Evolutionary conservation across 805 yeast genomes (phyloP).

Genomic region (Blastobotrys parvus): DNA sequence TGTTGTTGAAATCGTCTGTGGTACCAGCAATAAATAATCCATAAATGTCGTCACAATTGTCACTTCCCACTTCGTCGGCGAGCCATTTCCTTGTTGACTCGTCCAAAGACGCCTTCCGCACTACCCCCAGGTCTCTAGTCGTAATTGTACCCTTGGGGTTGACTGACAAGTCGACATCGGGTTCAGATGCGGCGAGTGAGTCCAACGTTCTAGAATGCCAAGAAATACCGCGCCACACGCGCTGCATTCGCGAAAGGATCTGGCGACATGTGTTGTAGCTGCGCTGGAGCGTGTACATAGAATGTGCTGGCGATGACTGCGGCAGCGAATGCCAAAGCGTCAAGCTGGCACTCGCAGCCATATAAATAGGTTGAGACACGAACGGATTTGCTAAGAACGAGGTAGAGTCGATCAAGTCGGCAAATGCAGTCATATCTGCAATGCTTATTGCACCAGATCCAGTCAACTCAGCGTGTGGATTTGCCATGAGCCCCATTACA

Average conservation of each 20-base stretch:
- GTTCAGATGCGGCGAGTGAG: conserved; percentile 22
- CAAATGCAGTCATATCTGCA: conserved; percentile 23
- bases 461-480: conserved; percentile 19
- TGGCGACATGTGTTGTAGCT: conserved; percentile 20
- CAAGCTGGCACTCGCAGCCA: conserved; percentile 23
- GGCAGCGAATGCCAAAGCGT: conserved; percentile 18
- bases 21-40: conserved; percentile 21
- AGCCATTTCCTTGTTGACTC: conserved; percentile 18
- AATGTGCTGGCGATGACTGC: conserved; percentile 11
- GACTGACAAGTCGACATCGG: conserved; percentile 21
- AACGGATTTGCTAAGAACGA: conserved; percentile 23
- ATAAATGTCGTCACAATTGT: conserved; percentile 11
- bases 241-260: conserved; percentile 17
- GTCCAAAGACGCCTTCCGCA: conserved; percentile 18
- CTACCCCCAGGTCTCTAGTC: conserved; percentile 18
- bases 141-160: conserved; percentile 13
- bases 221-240: conserved; percentile 22
- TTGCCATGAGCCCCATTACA: conserved; percentile 13
- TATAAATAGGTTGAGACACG: conserved; percentile 21
- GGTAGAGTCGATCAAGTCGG: conserved; percentile 21
- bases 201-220: conserved; percentile 23
- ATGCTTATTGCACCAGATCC: conserved; percentile 24
- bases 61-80: conserved; percentile 13
- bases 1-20: conserved; percentile 9
- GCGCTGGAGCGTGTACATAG: conserved; percentile 14